These are phyloP conservation scores for Arabidopsis hybrid DNA, from an alignment of 441 rosid genomes.

Conservation along the genomic window DNA sequence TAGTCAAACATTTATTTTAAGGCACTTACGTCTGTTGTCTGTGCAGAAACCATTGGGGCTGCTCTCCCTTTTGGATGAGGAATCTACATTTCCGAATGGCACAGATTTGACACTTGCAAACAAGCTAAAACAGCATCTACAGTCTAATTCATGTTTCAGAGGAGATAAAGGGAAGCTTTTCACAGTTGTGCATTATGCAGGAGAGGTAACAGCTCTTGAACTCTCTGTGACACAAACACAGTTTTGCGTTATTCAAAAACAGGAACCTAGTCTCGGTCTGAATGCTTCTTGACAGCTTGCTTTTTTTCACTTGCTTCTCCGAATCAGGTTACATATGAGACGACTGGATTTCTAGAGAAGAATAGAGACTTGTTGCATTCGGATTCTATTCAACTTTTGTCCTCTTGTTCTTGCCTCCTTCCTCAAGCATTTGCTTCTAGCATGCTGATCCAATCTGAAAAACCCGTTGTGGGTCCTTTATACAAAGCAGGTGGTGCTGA, in stretches of 20 bases:
- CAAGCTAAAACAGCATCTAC: constrained; percentile 93
- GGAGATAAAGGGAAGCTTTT: constrained; percentile 89
- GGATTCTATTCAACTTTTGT: constrained; percentile 95
- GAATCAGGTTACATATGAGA: constrained; percentile 87
- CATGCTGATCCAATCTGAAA: constrained; percentile 86
- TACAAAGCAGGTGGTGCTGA: constrained; percentile 98
- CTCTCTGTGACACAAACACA: constrained; percentile 13
- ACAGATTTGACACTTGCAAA: constrained; percentile 93
- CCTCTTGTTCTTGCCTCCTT: constrained; percentile 88
- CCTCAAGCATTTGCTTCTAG: constrained; percentile 92
- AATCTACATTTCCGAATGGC: constrained; percentile 97
- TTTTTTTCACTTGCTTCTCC: constrained; percentile 43
- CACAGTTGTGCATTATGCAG: constrained; percentile 91
- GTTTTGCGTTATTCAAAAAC: neutral
- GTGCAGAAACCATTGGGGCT: constrained; percentile 95
- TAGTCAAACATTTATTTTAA: neutral
- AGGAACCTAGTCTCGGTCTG: constrained; percentile 21
- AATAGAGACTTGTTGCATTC: constrained; percentile 93
- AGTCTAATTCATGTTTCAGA: constrained; percentile 76
- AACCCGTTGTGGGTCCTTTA: constrained; percentile 82
- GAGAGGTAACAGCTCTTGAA: constrained; percentile 69
- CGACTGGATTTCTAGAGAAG: constrained; percentile 96
- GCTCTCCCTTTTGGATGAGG: constrained; percentile 91
- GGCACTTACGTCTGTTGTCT: constrained; percentile 29
- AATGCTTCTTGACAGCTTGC: constrained; percentile 41